Evolutionary conservation across 2,329 filamentous ascomycete species (phyloP).

Genomic region (Botrytis pseudocinerea): DNA sequence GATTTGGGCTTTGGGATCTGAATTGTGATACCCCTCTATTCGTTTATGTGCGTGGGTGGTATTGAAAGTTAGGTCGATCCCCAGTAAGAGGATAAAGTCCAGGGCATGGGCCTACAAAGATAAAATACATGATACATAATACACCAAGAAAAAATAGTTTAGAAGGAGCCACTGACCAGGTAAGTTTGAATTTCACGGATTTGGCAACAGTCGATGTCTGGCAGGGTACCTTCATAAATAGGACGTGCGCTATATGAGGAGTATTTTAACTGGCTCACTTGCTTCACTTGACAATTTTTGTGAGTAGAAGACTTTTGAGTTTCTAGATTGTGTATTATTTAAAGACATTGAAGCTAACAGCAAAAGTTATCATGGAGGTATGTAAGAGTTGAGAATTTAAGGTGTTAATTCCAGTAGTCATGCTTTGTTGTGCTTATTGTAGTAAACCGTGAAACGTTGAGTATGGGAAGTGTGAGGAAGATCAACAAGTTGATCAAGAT

Average conservation of each 20-base stretch:
- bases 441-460: not conserved
- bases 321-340: not conserved
- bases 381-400: too few species aligned
- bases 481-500: not conserved
- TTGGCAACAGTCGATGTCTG: too few species aligned
- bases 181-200: too few species aligned
- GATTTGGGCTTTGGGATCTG: not conserved
- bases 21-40: not conserved
- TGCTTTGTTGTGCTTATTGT: not conserved
- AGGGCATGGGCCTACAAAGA: too few species aligned
- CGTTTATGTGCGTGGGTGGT: not conserved
- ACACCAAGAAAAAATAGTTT: not conserved
- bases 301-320: not conserved
- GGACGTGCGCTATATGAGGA: rapidly evolving
- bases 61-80: not conserved
- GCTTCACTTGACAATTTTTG: not conserved
- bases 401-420: not conserved
- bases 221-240: not conserved
- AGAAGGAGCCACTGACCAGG: not conserved
- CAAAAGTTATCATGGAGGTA: too few species aligned
- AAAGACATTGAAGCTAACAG: rapidly evolving
- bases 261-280: not conserved
- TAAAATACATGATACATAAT: not conserved
- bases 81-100: not conserved
- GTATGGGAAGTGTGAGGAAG: too few species aligned